Conservation (phyloP, 2,329 filamentous ascomycete genomes). For the Colletotrichum sp. region DNA sequence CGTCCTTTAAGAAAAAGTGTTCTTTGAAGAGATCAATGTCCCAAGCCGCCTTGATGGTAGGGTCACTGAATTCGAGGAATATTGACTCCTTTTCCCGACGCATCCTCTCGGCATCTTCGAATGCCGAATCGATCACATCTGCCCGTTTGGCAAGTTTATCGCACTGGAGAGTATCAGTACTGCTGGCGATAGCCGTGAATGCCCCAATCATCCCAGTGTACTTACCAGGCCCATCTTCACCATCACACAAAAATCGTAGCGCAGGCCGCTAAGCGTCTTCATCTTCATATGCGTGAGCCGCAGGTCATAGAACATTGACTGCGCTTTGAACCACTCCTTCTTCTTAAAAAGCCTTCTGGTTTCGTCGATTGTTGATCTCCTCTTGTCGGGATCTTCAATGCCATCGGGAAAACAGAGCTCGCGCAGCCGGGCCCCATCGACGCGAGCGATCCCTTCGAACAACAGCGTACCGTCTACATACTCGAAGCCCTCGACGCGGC, state of each 20-base stretch:
- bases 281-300: neutral
- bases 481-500: neutral
- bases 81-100: neutral
- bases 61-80: neutral
- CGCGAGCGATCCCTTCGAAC: neutral
- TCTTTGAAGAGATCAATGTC: neutral
- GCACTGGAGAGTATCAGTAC: neutral
- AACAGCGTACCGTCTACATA: neutral
- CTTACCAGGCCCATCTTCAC: neutral
- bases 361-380: neutral
- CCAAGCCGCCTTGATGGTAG: neutral
- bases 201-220: neutral
- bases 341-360: neutral
- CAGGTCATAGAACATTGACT: neutral
- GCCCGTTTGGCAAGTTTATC: neutral
- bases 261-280: neutral
- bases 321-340: neutral
- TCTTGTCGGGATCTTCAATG: neutral
- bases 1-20: neutral
- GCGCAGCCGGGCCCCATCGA: neutral
- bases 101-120: neutral
- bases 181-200: neutral
- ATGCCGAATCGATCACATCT: neutral
- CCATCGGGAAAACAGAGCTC: neutral
- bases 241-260: neutral